phyloP scores from a whole-genome alignment of 371 early-diverging fungal genomes.

The Umbelopsis sp. region DNA sequence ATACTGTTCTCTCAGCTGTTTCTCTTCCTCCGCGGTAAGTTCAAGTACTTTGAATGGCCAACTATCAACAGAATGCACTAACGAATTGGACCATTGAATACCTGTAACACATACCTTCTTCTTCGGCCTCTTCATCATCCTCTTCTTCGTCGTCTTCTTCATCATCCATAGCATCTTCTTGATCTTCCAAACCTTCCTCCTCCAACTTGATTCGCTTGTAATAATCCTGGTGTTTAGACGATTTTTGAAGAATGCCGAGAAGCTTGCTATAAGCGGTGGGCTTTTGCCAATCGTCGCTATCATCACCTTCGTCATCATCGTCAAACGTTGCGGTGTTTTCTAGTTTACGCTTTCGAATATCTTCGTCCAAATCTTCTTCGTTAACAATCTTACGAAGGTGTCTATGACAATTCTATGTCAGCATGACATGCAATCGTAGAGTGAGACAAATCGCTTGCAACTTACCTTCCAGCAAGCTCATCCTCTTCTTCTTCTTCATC shows the following conservation, averaged over 20 bases:
- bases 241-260: conserved; percentile 47
- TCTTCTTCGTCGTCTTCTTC: conserved; percentile 23
- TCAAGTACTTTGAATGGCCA: conserved; percentile 2
- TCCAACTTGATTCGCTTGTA: conserved; percentile 47
- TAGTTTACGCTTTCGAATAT: conserved; percentile 42
- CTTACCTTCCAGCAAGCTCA: conserved; percentile 24
- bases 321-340: conserved; percentile 44
- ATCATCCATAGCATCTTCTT: conserved; percentile 18
- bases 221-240: conserved; percentile 47
- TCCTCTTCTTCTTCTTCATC: conserved; percentile 29
- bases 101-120: conserved; percentile 20
- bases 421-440: neutral
- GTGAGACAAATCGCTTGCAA: neutral
- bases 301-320: conserved; percentile 29
- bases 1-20: conserved; percentile 38
- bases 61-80: neutral
- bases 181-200: conserved; percentile 46
- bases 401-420: conserved; percentile 20
- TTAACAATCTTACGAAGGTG: conserved; percentile 50
- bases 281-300: conserved; percentile 37
- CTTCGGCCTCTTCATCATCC: conserved; percentile 8
- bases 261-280: conserved; percentile 53
- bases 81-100: neutral
- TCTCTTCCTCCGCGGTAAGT: conserved; percentile 38
- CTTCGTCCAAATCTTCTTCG: conserved; percentile 56